Evolutionary conservation across 2,329 filamentous ascomycete genomes (phyloP), one percentile per base, ranked within the genome.

Genomic region (Diplodia sapinea): DNA sequence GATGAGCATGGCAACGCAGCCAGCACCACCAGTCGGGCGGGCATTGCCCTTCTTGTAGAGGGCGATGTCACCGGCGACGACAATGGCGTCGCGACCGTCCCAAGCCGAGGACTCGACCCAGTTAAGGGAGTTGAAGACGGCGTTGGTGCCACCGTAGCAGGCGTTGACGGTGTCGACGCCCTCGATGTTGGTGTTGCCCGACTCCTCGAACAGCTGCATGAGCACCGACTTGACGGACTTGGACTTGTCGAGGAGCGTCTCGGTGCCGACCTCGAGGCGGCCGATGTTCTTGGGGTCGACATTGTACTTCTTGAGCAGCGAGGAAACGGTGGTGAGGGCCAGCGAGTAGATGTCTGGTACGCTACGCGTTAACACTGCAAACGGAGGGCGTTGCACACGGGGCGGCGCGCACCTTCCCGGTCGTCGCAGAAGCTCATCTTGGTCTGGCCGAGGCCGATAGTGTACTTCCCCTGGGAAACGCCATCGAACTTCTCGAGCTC

Each of bases 351-450:
- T 84, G 75, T 85, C 83, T 84, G 73, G 7, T 49, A 50, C 50
- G 5, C 61, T 68, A 59, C 66, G 65, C 26, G 51, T 62, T 43
- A 62, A 33, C 31, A 65, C 52, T 68, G 64, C 43, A 26, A 15
- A 49, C 40, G 40, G 15, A n/a, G 7, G 47, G 33, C 11, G 33
- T 36, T 26, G 40, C 50, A 29, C 23, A 23, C 55, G 61, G 47
- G 26, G 29, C 20, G 69, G 33, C n/a, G 72, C 73, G 72, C 71
- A 83, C 82, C 82, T 79, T 85, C 83, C 69, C 83, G 79, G 75
- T 85, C 83, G 76, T 84, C 82, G 76, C 83, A 84, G 78, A 84
- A 85, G 78, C 81, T 83, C 83, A 85, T 85, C 75, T 82, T 83
- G 71, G 82, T 84, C 79, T 84, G 83, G 73, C 83, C 83, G 69